A percentile compares a stretch with the other conserved stretches of the same genome.
Evolutionary conservation across 306 rosid species (phyloP).

Genomic region (Myrica gale): DNA sequence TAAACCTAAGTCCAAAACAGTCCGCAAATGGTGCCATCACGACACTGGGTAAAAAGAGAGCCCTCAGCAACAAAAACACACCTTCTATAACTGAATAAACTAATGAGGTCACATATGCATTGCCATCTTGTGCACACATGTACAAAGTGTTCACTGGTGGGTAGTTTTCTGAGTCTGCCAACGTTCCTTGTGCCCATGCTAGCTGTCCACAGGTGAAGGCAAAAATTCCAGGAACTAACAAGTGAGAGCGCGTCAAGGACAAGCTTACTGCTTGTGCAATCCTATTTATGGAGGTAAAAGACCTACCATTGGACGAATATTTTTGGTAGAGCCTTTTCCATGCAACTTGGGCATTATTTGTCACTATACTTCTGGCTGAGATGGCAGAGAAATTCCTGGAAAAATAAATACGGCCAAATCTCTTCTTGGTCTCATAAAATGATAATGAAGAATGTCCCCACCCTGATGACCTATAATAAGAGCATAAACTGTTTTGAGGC

Average conservation of each 20-base stretch:
- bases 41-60: constrained; percentile 87
- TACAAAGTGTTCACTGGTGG: constrained; percentile 54
- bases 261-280: constrained; percentile 85
- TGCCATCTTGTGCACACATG: constrained; percentile 79
- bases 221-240: constrained; percentile 78
- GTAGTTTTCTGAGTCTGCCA: constrained; percentile 45
- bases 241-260: constrained; percentile 69
- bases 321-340: constrained; percentile 64
- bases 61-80: constrained; percentile 59
- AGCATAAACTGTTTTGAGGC: constrained; percentile 45
- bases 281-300: constrained; percentile 54
- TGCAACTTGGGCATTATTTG: constrained; percentile 53
- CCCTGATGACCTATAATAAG: constrained; percentile 38
- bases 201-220: constrained; percentile 71
- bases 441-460: constrained; percentile 41
- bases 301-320: constrained; percentile 41
- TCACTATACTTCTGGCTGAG: constrained; percentile 44
- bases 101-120: constrained; percentile 51
- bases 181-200: constrained; percentile 66
- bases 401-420: constrained; percentile 25
- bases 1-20: constrained; percentile 57
- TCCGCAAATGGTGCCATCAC: constrained; percentile 85
- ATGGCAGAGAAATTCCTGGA: constrained; percentile 41
- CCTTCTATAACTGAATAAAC: constrained; percentile 57
- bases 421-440: constrained; percentile 39